A percentile compares a stretch with the other conserved stretches of the same genome.
Conservation (phyloP, 768 basidiomycete species). For the Floccularia luteovirens region DNA sequence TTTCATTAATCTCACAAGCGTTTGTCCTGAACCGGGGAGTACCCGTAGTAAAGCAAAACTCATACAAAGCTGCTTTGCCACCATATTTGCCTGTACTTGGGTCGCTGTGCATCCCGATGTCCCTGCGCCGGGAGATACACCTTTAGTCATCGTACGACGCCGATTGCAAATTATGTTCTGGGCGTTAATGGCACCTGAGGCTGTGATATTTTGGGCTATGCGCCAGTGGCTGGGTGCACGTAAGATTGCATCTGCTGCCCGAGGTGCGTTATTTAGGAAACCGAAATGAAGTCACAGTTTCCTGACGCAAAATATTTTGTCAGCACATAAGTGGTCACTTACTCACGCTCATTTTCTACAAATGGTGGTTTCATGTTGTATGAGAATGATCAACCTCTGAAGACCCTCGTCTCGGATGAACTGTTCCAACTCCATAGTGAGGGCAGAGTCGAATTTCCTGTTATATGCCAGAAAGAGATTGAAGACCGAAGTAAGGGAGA, state of each 20-base stretch:
- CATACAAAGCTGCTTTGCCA: slow-evolving; percentile 3
- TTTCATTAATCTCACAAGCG: too few species aligned
- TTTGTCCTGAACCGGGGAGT: too few species aligned
- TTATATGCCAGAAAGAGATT: neutral
- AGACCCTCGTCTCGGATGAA: neutral
- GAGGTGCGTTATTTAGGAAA: neutral
- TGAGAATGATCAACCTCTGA: neutral
- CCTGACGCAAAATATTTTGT: neutral
- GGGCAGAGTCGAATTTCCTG: neutral
- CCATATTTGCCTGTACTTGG: slow-evolving; percentile 2
- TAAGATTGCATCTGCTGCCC: neutral
- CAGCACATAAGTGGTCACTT: neutral
- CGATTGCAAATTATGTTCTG: slow-evolving; percentile 3
- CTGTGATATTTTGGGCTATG: slow-evolving; percentile 3
- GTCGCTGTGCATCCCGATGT: slow-evolving; percentile 1
- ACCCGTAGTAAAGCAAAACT: too few species aligned
- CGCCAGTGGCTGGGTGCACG: neutral
- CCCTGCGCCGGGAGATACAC: neutral
- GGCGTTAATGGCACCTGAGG: slow-evolving; percentile 2
- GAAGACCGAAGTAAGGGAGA: slow-evolving; percentile 3
- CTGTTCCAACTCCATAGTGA: neutral
- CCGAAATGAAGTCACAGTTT: neutral
- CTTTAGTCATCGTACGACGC: neutral
- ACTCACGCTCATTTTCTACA: neutral
- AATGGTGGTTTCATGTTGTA: slow-evolving; percentile 3